Evolutionary conservation across 768 basidiomycete species (phyloP).

Genomic region (Termitomyces sp.): DNA sequence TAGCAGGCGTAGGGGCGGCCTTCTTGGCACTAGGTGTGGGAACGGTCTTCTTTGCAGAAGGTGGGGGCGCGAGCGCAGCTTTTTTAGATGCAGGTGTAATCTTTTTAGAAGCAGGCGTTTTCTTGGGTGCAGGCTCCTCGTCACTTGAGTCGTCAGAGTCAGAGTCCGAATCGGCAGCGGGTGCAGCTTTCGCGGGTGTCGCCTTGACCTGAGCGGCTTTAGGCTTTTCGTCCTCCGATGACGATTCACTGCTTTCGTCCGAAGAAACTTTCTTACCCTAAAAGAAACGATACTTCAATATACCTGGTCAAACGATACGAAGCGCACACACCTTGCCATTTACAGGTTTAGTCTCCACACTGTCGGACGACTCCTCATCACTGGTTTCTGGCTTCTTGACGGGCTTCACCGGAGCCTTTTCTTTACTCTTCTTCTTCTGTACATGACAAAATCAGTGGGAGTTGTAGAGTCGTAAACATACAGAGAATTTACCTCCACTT

Average conservation of each 20-base stretch:
- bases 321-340: slow-evolving; percentile 27
- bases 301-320: background rate
- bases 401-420: slow-evolving; percentile 18
- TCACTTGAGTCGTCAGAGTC: slow-evolving; percentile 24
- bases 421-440: slow-evolving; percentile 19
- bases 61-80: background rate
- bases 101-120: slow-evolving; percentile 15
- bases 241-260: slow-evolving; percentile 40
- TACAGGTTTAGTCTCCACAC: slow-evolving; percentile 21
- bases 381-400: slow-evolving; percentile 24
- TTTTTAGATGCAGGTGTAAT: slow-evolving; percentile 15
- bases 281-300: slow-evolving; percentile 2
- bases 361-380: slow-evolving; percentile 24
- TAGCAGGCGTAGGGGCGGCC: background rate
- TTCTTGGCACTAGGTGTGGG: background rate
- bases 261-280: slow-evolving; percentile 30
- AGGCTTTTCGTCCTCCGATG: slow-evolving; percentile 51
- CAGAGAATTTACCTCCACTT: slow-evolving; percentile 25
- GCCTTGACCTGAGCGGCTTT: slow-evolving; percentile 48
- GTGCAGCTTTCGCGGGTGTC: slow-evolving; percentile 26
- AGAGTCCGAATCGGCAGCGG: slow-evolving; percentile 29
- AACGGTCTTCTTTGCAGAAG: background rate
- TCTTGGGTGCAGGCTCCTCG: slow-evolving; percentile 25
- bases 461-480: background rate
- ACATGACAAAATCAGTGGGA: slow-evolving; percentile 2